Conservation (phyloP, 345 rosid species). For the Kandelia obovata region DNA sequence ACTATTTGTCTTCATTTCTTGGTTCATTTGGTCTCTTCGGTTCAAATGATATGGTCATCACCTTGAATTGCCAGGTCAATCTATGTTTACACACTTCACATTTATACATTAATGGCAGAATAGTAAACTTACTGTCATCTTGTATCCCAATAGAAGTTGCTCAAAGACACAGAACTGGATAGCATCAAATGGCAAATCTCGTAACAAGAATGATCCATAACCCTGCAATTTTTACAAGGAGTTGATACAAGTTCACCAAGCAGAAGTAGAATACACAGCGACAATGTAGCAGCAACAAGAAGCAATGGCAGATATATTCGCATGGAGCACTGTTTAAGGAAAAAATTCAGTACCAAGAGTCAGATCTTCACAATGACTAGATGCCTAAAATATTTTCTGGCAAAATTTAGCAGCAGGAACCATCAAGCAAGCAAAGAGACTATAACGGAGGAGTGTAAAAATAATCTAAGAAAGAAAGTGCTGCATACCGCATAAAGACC, state of each 20-base stretch:
- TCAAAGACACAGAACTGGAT: conserved; percentile 93
- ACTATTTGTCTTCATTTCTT: not conserved
- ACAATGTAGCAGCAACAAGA: not conserved
- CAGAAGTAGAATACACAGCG: not conserved
- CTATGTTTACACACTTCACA: not conserved
- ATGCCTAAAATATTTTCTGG: not conserved
- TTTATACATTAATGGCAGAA: not conserved
- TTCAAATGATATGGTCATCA: not conserved
- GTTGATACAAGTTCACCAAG: not conserved
- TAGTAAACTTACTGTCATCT: conserved; percentile 49
- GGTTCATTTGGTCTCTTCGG: not conserved
- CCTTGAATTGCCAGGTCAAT: not conserved
- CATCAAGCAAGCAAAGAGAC: not conserved
- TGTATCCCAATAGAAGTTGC: conserved; percentile 88
- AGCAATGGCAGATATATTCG: not conserved
- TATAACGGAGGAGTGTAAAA: not conserved
- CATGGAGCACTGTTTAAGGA: not conserved
- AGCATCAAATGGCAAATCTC: conserved; percentile 98
- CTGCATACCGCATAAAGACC: conserved; percentile 80
- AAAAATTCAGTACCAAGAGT: not conserved
- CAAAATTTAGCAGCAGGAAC: not conserved
- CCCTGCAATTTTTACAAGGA: conserved; percentile 48
- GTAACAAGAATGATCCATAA: conserved; percentile 75
- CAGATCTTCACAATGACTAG: not conserved
- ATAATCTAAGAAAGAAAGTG: not conserved